Percentiles rank a stretch among this genome's conserved stretches.
phyloP scores from a whole-genome alignment of 2,329 filamentous ascomycete species.

The Colletotrichum sp. region DNA sequence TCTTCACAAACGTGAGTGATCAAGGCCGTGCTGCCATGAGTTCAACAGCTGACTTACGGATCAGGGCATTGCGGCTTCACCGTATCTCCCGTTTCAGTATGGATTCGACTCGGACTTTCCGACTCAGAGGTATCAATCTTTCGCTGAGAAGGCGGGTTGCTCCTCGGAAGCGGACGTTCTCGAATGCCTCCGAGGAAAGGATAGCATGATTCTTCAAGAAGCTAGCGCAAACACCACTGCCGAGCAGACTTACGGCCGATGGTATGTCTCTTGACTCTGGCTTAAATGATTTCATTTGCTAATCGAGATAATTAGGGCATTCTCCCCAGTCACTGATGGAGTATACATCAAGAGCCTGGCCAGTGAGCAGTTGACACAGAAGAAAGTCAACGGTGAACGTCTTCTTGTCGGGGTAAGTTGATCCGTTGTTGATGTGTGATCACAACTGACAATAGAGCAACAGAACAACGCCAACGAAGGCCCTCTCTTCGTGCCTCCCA shows the following conservation, averaged over 20 bases:
- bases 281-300: neutral
- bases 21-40: accelerated
- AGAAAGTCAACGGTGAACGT: slow-evolving; percentile 31
- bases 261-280: neutral
- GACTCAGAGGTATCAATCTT: neutral
- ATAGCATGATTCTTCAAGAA: slow-evolving; percentile 29
- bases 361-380: slow-evolving; percentile 29
- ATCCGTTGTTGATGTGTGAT: neutral
- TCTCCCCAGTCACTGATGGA: slow-evolving; percentile 40
- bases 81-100: slow-evolving; percentile 11
- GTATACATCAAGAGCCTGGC: slow-evolving; percentile 33
- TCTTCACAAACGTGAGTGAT: slow-evolving; percentile 41
- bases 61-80: slow-evolving; percentile 9
- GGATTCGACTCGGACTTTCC: neutral
- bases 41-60: neutral
- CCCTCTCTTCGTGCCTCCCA: slow-evolving; percentile 45
- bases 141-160: slow-evolving; percentile 42
- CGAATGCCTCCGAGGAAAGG: slow-evolving; percentile 30
- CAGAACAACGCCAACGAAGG: slow-evolving; percentile 57
- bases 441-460: accelerated
- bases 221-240: slow-evolving; percentile 26
- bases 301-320: slow-evolving; percentile 13
- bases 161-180: slow-evolving; percentile 27
- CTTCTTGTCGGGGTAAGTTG: slow-evolving; percentile 20
- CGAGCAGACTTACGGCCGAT: slow-evolving; percentile 23